Evolutionary conservation across 176 grass and related monocot genomes (phyloP).

Genomic region (Olyra latifolia): DNA sequence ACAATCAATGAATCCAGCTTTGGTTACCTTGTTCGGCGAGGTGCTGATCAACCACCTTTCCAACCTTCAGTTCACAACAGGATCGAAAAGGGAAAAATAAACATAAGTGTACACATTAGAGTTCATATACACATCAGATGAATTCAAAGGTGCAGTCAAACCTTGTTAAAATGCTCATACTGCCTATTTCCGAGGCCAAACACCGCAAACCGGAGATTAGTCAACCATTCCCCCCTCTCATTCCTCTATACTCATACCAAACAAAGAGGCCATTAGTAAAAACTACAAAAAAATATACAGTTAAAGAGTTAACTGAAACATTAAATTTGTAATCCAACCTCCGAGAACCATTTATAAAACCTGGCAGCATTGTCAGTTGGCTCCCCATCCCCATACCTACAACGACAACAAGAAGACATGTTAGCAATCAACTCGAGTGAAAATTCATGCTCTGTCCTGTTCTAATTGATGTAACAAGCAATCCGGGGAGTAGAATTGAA

Average conservation of each 20-base stretch:
- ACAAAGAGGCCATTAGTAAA: neutral
- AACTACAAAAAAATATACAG: neutral
- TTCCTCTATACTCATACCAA: conserved; percentile 37
- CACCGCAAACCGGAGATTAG: conserved; percentile 58
- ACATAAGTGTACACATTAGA: neutral
- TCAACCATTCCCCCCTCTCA: conserved; percentile 65
- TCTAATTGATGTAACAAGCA: neutral
- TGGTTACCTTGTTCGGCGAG: conserved; percentile 72
- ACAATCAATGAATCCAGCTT: neutral
- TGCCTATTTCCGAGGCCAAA: conserved; percentile 85
- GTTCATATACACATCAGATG: neutral
- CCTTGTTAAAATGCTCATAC: conserved; percentile 99
- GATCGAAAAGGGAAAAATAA: neutral
- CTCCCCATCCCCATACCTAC: conserved; percentile 86
- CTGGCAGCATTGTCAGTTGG: conserved; percentile 82
- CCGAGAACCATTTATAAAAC: conserved; percentile 89
- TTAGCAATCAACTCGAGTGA: neutral
- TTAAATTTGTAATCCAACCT: conserved; percentile 22
- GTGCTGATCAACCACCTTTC: conserved; percentile 73
- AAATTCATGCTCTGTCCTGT: neutral
- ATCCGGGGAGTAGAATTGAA: neutral
- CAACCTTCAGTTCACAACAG: conserved; percentile 49
- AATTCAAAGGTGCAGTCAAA: conserved; percentile 26
- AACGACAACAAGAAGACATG: neutral
- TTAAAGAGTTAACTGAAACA: neutral